Conservation (phyloP, 257 asterid genomes). For the Anisodus tanguticus region DNA sequence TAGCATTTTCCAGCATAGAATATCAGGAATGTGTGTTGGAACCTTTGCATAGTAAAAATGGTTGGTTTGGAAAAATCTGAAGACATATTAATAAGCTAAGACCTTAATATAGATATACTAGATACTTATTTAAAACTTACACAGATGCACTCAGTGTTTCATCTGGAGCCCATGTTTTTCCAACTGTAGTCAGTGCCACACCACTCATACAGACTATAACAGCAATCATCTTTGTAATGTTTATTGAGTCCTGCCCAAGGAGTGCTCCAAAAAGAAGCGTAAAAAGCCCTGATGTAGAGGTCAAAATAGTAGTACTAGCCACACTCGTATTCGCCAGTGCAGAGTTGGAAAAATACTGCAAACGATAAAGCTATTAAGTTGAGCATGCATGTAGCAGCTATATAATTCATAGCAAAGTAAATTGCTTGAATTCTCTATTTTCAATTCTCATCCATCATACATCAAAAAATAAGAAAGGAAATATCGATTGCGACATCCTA, state of each 20-base stretch:
- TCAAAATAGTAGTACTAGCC: conserved; percentile 78
- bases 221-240: conserved; percentile 56
- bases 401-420: not conserved
- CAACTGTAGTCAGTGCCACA: conserved; percentile 78
- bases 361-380: conserved; percentile 15
- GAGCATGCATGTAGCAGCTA: not conserved
- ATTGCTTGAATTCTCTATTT: not conserved
- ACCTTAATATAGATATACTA: not conserved
- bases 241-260: conserved; percentile 64
- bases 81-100: not conserved
- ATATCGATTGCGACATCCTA: not conserved
- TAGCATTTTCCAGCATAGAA: not conserved
- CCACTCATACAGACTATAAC: conserved; percentile 74
- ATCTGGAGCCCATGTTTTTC: conserved; percentile 81
- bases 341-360: conserved; percentile 70
- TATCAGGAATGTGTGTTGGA: not conserved
- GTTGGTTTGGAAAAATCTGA: not conserved
- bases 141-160: conserved; percentile 55
- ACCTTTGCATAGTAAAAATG: not conserved
- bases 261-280: conserved; percentile 78
- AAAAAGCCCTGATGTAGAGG: conserved; percentile 83
- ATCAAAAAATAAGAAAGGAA: not conserved
- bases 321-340: conserved; percentile 87
- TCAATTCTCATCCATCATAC: not conserved
- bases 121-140: conserved; percentile 51